Base-by-base conservation (phyloP, 768 basidiomycete genomes). In the Naematelia aurantialba region DNA sequence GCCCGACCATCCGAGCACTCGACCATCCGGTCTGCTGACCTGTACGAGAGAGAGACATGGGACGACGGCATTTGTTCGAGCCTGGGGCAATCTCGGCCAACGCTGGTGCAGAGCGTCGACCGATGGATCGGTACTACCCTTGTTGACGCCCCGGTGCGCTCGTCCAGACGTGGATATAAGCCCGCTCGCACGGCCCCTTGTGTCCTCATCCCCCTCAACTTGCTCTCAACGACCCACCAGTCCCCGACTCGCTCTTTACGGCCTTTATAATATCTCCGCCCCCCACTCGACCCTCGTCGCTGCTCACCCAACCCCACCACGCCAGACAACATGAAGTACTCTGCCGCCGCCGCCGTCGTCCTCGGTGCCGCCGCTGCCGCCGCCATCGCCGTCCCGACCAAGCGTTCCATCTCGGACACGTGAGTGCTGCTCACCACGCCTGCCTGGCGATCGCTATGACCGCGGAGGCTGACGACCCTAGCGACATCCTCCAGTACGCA, bases 401-500 rank as follows among this genome's bases (percentile, higher is more conserved):
- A 66, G 58, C 58, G 64, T 24, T 52, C 60, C 49, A 49, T 58
- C 59, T 63, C 61, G 50, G 62, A 62, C 59, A 68, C 63, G 59
- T 60, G 46, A 65, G 61, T 67, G 19, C 17, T 27, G 30, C 34
- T 44, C 22, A 12, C 39, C 30, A 4, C 48, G 4, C 34, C 22
- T 34, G 39, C 19, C 56, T 58, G n/a, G n/a, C n/a, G n/a, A n/a
- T n/a, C n/a, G n/a, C n/a, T n/a, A n/a, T n/a, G n/a, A n/a, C n/a
- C n/a, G n/a, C n/a, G n/a, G n/a, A 30, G 12, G 30, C 56, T 53
- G 45, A 55, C 56, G 22, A n/a, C 27, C 17, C 24, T 52, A 56
- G 39, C 46, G 67, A 74, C 58, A 62, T 74, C 51, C 66, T 74
- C 39, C 66, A 74, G 51, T 74, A 68, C 52, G 70, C 70, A 11